Conservation (phyloP, 441 rosid species). For the Populus hybrid region DNA sequence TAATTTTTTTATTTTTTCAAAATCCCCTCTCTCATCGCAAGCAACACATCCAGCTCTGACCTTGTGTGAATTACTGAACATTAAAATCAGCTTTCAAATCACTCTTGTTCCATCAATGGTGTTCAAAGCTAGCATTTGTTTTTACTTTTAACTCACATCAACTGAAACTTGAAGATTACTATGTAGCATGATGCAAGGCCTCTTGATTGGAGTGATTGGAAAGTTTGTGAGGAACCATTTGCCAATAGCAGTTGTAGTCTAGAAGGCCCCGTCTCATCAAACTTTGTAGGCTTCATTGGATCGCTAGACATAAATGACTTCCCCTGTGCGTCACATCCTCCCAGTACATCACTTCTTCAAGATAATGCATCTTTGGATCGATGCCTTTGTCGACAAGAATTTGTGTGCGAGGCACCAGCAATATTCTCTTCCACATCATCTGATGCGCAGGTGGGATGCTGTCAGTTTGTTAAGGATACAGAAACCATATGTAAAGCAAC, state of each 20-base stretch:
- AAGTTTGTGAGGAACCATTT: conserved; percentile 39
- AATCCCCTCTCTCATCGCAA: background rate
- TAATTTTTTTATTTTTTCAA: background rate
- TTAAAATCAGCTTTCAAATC: background rate
- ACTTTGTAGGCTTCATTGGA: conserved; percentile 28
- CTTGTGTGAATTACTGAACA: background rate
- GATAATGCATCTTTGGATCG: conserved; percentile 25
- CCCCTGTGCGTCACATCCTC: conserved; percentile 20
- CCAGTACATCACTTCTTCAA: conserved; percentile 23
- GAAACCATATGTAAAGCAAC: conserved; percentile 29
- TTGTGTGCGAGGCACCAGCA: conserved; percentile 28
- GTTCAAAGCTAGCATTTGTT: background rate
- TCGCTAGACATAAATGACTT: conserved; percentile 42
- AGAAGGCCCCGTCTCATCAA: conserved; percentile 32
- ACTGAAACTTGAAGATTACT: conserved; percentile 14
- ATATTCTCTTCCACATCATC: conserved; percentile 23
- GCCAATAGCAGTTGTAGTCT: conserved; percentile 12
- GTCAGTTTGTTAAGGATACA: conserved; percentile 27
- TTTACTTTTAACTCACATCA: conserved; percentile 2
- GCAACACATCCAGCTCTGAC: background rate
- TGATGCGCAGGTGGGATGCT: conserved; percentile 30
- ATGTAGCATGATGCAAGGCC: conserved; percentile 42
- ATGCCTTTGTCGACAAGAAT: conserved; percentile 28
- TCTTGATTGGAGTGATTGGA: conserved; percentile 83
- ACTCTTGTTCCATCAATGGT: background rate